Conservation (phyloP, 1,284 basidiomycete genomes). For the Pseudozyma pruni region DNA sequence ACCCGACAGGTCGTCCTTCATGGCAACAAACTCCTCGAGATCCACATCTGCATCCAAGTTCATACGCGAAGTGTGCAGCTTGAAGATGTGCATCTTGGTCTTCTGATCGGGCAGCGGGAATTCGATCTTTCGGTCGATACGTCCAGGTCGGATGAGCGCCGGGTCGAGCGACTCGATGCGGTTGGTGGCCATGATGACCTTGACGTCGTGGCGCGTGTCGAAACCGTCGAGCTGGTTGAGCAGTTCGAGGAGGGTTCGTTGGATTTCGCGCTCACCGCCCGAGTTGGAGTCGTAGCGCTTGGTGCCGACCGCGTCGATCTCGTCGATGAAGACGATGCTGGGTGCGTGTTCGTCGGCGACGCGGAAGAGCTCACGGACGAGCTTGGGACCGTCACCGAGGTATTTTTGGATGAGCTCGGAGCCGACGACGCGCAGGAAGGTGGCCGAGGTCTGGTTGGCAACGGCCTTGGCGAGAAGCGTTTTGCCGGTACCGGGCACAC, state of each 20-base stretch:
- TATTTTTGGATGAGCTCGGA: conserved; percentile 99
- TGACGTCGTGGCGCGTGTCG: conserved; percentile 98
- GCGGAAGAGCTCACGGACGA: conserved; percentile 70
- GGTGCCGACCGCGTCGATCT: conserved; percentile 70
- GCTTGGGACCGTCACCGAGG: conserved; percentile 82
- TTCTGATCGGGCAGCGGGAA: conserved; percentile 67
- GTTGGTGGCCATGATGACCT: conserved; percentile 87
- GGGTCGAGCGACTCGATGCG: conserved; percentile 95
- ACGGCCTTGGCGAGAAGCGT: conserved; percentile 98
- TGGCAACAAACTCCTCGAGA: conserved; percentile 93
- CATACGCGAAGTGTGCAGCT: conserved; percentile 96
- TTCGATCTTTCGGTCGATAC: conserved; percentile 95
- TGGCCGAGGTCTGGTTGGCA: conserved; percentile 98
- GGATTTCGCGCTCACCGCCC: conserved; percentile 70
- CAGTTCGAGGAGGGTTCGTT: conserved; percentile 70
- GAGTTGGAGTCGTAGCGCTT: conserved; percentile 71
- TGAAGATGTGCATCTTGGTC: conserved; percentile 84
- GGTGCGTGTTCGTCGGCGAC: conserved; percentile 70
- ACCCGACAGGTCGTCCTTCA: conserved; percentile 95
- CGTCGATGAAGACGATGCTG: conserved; percentile 70
- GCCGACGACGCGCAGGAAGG: conserved; percentile 96
- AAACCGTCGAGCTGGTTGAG: conserved; percentile 90
- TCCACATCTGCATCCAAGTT: conserved; percentile 90
- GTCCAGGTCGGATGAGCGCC: conserved; percentile 96
- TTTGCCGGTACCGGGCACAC: conserved; percentile 98